Conservation (phyloP, 192 early-diverging fungal genomes). For the Coemansia sp. region DNA sequence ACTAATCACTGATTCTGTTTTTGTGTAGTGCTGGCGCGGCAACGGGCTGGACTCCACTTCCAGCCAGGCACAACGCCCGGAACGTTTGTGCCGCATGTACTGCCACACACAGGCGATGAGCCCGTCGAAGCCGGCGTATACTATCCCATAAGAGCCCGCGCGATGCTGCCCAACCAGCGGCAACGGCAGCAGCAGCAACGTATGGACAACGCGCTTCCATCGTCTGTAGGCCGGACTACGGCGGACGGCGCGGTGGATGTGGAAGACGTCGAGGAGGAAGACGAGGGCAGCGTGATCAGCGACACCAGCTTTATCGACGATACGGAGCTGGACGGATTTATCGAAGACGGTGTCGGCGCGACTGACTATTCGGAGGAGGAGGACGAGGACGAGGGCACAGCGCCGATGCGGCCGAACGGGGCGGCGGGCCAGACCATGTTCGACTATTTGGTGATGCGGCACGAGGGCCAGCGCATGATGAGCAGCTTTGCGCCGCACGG, state of each 20-base stretch:
- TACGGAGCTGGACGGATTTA: not conserved
- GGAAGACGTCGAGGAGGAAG: slow-evolving; percentile 31
- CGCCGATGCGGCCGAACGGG: slow-evolving; percentile 8
- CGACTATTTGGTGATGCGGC: slow-evolving; percentile 15
- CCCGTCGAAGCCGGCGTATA: slow-evolving; percentile 41
- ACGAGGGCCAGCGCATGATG: slow-evolving; percentile 20
- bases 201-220: not conserved
- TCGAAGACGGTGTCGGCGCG: slow-evolving; percentile 10
- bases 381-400: slow-evolving; percentile 1
- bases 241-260: slow-evolving; percentile 44
- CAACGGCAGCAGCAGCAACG: slow-evolving; percentile 17
- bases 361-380: not conserved
- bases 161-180: slow-evolving; percentile 40
- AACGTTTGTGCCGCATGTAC: slow-evolving; percentile 9
- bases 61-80: slow-evolving; percentile 6
- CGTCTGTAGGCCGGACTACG: slow-evolving; percentile 12
- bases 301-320: slow-evolving; percentile 13
- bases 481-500: slow-evolving; percentile 3
- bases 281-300: slow-evolving; percentile 1
- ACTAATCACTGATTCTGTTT: not conserved
- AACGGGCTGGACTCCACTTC: slow-evolving; percentile 10
- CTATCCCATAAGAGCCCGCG: slow-evolving; percentile 34
- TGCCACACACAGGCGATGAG: slow-evolving; percentile 37
- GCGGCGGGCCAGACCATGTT: slow-evolving; percentile 7
- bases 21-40: slow-evolving; percentile 11